phyloP scores from a whole-genome alignment of 371 early-diverging fungal species.

The Zopfochytrium polystomum region DNA sequence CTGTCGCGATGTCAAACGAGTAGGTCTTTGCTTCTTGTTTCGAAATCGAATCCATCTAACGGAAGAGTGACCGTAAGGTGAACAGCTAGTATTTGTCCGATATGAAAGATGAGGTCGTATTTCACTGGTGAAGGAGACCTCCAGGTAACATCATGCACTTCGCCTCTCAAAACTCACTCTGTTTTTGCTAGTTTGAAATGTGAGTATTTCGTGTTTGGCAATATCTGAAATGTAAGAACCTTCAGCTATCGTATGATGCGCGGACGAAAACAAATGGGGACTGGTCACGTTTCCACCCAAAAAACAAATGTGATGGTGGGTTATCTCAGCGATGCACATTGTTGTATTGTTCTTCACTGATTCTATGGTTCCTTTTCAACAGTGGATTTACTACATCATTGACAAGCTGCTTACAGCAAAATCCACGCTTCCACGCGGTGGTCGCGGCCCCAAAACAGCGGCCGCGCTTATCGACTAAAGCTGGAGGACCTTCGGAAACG shows the following conservation, averaged over 20 bases:
- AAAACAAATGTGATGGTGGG: slow-evolving; percentile 57
- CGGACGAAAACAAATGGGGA: slow-evolving; percentile 35
- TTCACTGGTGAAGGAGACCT: slow-evolving; percentile 55
- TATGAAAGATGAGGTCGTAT: slow-evolving; percentile 46
- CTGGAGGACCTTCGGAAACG: slow-evolving; percentile 7
- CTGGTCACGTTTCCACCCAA: slow-evolving; percentile 56
- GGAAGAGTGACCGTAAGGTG: not conserved
- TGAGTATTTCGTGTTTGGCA: no score
- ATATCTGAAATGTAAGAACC: no score
- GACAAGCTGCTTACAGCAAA: slow-evolving; percentile 38
- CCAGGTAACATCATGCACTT: slow-evolving; percentile 19
- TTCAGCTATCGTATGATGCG: slow-evolving; percentile 77
- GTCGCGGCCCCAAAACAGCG: not conserved
- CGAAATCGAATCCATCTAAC: not conserved
- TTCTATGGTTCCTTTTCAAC: no score
- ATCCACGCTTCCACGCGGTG: slow-evolving; percentile 15
- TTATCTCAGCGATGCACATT: slow-evolving; percentile 2
- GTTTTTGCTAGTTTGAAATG: slow-evolving; percentile 65
- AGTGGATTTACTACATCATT: slow-evolving; percentile 47
- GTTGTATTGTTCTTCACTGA: not conserved
- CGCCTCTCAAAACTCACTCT: not conserved
- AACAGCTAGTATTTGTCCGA: slow-evolving; percentile 18
- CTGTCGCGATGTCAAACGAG: slow-evolving; percentile 39
- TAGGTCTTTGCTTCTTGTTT: slow-evolving; percentile 3
- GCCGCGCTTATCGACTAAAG: slow-evolving; percentile 3